Conservation (phyloP, 495 filamentous ascomycete species). For the Neurospora africana region DNA sequence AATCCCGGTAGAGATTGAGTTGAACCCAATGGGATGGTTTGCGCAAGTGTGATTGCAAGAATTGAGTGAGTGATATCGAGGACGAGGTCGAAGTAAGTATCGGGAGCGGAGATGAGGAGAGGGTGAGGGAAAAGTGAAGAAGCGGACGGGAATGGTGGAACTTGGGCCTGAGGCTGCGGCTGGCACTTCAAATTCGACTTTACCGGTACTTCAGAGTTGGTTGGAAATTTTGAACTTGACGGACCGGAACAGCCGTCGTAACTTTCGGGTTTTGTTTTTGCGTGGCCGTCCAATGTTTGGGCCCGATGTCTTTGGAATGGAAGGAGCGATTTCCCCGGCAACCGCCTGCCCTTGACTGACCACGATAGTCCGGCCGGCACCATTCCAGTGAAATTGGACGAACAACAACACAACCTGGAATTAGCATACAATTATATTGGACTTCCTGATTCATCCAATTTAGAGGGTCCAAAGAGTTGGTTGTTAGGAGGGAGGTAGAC, state of each 20-base stretch:
- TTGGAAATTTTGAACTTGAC: not conserved
- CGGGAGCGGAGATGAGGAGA: not conserved
- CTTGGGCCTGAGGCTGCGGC: not conserved
- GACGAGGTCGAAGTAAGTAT: not conserved
- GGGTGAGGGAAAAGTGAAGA: not conserved
- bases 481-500: not conserved
- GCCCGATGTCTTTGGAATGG: not conserved
- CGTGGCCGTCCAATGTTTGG: not conserved
- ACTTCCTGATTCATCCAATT: not conserved
- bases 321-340: not conserved
- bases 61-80: not conserved
- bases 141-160: conserved; percentile 5
- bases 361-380: not conserved
- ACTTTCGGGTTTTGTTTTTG: not conserved
- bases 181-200: not conserved
- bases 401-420: not conserved
- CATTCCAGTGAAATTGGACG: not conserved
- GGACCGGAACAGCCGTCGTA: not conserved
- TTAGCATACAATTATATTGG: not conserved
- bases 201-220: not conserved
- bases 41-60: not conserved
- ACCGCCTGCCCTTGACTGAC: not conserved
- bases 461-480: not conserved
- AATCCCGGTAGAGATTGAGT: not conserved
- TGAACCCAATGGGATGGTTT: not conserved